Base-by-base conservation (phyloP, 1,284 basidiomycete species). In the Naganishia sp. region DNA sequence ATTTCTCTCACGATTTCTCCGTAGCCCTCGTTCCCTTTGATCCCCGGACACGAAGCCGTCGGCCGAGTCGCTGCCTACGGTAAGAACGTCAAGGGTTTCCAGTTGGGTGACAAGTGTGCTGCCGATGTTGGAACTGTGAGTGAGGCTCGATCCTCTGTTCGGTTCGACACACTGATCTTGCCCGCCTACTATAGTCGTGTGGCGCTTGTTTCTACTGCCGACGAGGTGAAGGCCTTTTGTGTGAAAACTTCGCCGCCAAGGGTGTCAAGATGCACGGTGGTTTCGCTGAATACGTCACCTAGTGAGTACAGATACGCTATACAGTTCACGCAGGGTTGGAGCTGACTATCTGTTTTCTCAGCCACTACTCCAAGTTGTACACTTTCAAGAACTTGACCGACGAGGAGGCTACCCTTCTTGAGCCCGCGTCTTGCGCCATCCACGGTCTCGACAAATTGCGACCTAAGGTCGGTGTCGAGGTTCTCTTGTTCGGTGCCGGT, bases 361-460 rank as follows among this genome's bases (percentile, higher is more conserved):
- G 82, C 75, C 76, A 83, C 64, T 78, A 79, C 58, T 84, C 86
- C 74, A 92, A 92, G 76, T 83, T 90, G 35, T 93, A 88, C 84
- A 89, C 88, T 79, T 88, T 93, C 75, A 79, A 88, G 73, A 92
- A 92, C 79, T 83, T 93, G 51, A 84, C 86, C n/a, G 90, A 93
- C 72, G 88, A 90, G 77, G 90, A 93, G 72, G 88, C 91, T 0
- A 92, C 90, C 4, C 84, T 94, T n/a, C 81, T 93, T 63, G 91
- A 94, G 77, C 91, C 91, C 21, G 88, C 90, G 4, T 87, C 90
- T 17, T 94, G 91, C 75, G 91, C 91, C 18, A 85, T 94, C 63
- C 92, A 94, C 79, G 91, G 91, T 15, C 84, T 92, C 68, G 92
- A 93, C 81, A 90, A 90, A 75, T 84, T 94, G 62, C 84, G 83